Conservation (phyloP, 2,329 filamentous ascomycete genomes). For the Graphiopsis chlorocephala region DNA sequence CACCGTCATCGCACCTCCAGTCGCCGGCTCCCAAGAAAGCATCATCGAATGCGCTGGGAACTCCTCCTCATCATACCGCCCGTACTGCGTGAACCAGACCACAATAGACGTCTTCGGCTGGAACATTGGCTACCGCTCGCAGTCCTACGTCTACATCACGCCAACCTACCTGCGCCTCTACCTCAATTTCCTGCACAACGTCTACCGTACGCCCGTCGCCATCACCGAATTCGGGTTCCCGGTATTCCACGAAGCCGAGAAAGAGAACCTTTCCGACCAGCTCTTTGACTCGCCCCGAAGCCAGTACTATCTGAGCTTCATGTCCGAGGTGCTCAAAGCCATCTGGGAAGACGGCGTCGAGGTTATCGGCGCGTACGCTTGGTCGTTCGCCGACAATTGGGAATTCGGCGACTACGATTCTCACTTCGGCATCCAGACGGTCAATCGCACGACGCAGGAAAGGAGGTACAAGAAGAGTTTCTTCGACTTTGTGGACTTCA, state of each 20-base stretch:
- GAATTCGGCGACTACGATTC: conserved; percentile 50
- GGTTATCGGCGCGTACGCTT: conserved; percentile 34
- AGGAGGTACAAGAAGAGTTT: conserved; percentile 37
- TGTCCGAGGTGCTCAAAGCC: conserved; percentile 33
- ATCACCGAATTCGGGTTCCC: conserved; percentile 38
- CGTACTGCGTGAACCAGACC: conserved; percentile 33
- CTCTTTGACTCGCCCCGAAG: conserved; percentile 54
- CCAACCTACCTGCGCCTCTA: conserved; percentile 57
- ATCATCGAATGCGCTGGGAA: conserved; percentile 37
- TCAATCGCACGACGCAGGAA: conserved; percentile 38
- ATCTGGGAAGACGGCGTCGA: conserved; percentile 34
- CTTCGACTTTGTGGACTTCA: conserved; percentile 35
- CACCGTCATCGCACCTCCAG: conserved; percentile 19
- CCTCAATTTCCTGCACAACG: conserved; percentile 59
- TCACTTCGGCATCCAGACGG: conserved; percentile 56
- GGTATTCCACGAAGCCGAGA: conserved; percentile 48
- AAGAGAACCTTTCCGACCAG: conserved; percentile 46
- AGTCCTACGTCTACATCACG: conserved; percentile 58
- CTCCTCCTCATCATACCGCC: conserved; percentile 27
- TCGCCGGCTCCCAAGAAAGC: conserved; percentile 6
- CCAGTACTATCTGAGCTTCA: conserved; percentile 53
- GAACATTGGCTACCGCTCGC: conserved; percentile 47
- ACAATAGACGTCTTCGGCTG: conserved; percentile 32
- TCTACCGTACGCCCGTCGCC: conserved; percentile 47
- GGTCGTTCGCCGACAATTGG: conserved; percentile 36